A percentile compares a stretch with the other conserved stretches of the same genome.
phyloP scores from a whole-genome alignment of 176 grass and related monocot species.

The sorghum (Sorghum bicolor) region DNA sequence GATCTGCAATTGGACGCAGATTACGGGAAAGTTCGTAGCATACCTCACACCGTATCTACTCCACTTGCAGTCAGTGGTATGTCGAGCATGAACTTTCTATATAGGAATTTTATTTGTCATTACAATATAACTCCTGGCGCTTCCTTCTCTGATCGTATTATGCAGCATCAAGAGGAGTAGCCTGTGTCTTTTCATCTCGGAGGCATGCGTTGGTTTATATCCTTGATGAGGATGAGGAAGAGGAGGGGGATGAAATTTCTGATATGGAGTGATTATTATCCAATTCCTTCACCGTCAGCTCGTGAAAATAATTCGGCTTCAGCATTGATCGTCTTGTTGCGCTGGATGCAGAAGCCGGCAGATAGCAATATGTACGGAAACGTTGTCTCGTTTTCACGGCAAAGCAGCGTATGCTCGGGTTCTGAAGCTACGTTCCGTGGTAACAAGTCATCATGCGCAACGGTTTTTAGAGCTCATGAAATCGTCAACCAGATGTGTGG shows the following conservation, averaged over 20 bases:
- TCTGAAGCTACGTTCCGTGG: not conserved
- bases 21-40: constrained; percentile 70
- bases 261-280: constrained; percentile 62
- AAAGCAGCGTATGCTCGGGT: not conserved
- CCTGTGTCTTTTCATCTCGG: constrained; percentile 68
- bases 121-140: constrained; percentile 1
- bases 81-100: constrained; percentile 34
- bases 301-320: not conserved
- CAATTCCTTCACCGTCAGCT: not conserved
- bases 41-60: constrained; percentile 54
- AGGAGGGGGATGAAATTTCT: constrained; percentile 61
- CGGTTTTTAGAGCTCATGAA: not conserved
- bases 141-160: constrained; percentile 18
- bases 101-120: constrained; percentile 10
- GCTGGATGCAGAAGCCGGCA: not conserved
- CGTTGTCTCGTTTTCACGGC: not conserved
- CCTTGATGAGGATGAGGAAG: constrained; percentile 85
- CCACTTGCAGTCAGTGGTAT: constrained; percentile 93
- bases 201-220: constrained; percentile 87
- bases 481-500: not conserved
- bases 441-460: not conserved
- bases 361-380: not conserved
- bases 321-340: not conserved
- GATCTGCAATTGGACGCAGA: constrained; percentile 53
- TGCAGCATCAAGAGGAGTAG: constrained; percentile 86